Conservation (phyloP, 2,329 filamentous ascomycete genomes). For the Aphanocladium album region DNA sequence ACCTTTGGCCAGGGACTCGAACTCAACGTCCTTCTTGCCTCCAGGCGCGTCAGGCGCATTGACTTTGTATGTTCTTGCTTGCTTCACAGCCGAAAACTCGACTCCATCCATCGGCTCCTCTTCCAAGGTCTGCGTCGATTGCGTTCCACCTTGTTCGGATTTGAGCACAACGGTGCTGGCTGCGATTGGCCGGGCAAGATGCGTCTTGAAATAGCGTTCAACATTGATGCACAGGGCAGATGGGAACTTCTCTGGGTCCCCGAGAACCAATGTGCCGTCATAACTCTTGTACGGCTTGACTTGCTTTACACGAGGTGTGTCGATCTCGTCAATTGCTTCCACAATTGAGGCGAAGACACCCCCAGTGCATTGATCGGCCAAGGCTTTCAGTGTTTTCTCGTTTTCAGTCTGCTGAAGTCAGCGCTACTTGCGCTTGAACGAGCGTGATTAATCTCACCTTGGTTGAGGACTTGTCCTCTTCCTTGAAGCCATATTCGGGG, state of each 20-base stretch:
- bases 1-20: conserved; percentile 82
- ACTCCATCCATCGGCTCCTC: conserved; percentile 45
- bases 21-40: conserved; percentile 74
- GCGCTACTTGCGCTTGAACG: not conserved
- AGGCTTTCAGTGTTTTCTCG: conserved; percentile 59
- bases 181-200: conserved; percentile 66
- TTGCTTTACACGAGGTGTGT: conserved; percentile 69
- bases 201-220: conserved; percentile 85
- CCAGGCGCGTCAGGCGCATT: conserved; percentile 69
- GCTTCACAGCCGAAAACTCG: conserved; percentile 67
- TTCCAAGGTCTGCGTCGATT: conserved; percentile 47
- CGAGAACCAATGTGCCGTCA: conserved; percentile 74
- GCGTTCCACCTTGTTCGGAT: conserved; percentile 43
- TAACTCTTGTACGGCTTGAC: conserved; percentile 74
- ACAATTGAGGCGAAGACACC: conserved; percentile 79
- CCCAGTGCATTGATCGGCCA: conserved; percentile 62
- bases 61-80: conserved; percentile 74
- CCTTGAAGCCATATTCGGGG: conserved; percentile 80
- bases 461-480: conserved; percentile 69
- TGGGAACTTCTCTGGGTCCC: conserved; percentile 67
- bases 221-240: conserved; percentile 77
- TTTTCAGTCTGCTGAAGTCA: conserved; percentile 47
- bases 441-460: conserved; percentile 51
- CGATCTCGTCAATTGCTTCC: conserved; percentile 76
- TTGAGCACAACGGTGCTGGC: conserved; percentile 71